phyloP scores from a whole-genome alignment of 805 yeast species.

The Hanseniaspora mollemarum region DNA sequence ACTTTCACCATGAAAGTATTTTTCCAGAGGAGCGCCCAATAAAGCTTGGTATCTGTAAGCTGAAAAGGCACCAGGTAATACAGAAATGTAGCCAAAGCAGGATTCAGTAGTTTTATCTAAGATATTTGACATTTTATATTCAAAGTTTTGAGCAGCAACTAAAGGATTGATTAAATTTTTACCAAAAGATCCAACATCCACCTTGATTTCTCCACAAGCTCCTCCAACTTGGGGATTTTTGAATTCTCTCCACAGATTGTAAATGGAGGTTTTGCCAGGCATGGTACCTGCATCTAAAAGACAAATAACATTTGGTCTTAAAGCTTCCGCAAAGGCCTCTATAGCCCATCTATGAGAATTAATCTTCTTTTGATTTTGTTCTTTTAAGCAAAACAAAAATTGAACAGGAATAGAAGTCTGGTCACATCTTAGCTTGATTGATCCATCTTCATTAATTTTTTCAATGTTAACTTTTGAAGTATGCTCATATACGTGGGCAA shows the following conservation, averaged over 20 bases:
- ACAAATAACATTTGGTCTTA: slow-evolving; percentile 73
- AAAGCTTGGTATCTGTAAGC: slow-evolving; percentile 84
- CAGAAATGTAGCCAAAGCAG: slow-evolving; percentile 86
- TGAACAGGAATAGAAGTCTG: slow-evolving; percentile 68
- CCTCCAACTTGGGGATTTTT: slow-evolving; percentile 77
- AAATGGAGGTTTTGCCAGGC: slow-evolving; percentile 74
- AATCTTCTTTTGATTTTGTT: slow-evolving; percentile 76
- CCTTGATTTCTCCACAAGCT: slow-evolving; percentile 94
- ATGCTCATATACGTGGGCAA: slow-evolving; percentile 84
- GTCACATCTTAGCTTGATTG: slow-evolving; percentile 41
- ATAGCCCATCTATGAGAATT: slow-evolving; percentile 96
- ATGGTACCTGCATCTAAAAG: slow-evolving; percentile 90
- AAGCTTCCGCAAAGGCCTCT: slow-evolving; percentile 75
- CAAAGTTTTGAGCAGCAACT: slow-evolving; percentile 94
- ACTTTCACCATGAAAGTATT: slow-evolving; percentile 86
- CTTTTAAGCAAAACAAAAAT: slow-evolving; percentile 78
- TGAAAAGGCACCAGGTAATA: slow-evolving; percentile 92
- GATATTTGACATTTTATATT: slow-evolving; percentile 88
- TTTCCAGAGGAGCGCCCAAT: slow-evolving; percentile 72
- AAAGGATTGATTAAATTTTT: slow-evolving; percentile 61
- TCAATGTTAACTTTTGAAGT: slow-evolving; percentile 84
- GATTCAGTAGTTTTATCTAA: slow-evolving; percentile 93
- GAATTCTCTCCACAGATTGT: slow-evolving; percentile 82
- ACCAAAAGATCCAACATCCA: slow-evolving; percentile 57
- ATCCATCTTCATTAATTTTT: slow-evolving; percentile 43